Conservation (phyloP, 2,329 filamentous ascomycete genomes). For the Trichoderma guizhouense region DNA sequence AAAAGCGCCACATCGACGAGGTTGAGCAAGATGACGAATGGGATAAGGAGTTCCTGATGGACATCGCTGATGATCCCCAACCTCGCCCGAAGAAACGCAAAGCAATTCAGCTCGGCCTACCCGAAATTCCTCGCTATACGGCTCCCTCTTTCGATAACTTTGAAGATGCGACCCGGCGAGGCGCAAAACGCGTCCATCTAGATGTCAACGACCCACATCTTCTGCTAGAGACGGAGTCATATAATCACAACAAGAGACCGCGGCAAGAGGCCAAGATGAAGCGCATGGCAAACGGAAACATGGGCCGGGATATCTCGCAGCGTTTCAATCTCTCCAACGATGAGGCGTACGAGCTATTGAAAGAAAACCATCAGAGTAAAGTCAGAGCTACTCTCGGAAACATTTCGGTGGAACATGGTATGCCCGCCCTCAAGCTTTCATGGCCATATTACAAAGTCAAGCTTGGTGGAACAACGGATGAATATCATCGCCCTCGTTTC, state of each 20-base stretch:
- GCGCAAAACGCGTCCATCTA: slow-evolving; percentile 75
- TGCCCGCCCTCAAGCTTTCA: slow-evolving; percentile 85
- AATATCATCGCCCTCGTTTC: slow-evolving; percentile 80
- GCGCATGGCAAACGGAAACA: slow-evolving; percentile 64
- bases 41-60: slow-evolving; percentile 57
- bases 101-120: slow-evolving; percentile 56
- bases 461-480: slow-evolving; percentile 68
- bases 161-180: slow-evolving; percentile 65
- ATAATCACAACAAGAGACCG: slow-evolving; percentile 59
- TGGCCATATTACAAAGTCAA: slow-evolving; percentile 96
- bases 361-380: slow-evolving; percentile 96
- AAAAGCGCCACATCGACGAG: slow-evolving; percentile 32
- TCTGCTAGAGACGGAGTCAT: slow-evolving; percentile 73
- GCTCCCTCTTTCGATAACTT: slow-evolving; percentile 79
- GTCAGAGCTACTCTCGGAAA: slow-evolving; percentile 89
- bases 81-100: slow-evolving; percentile 66
- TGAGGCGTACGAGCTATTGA: slow-evolving; percentile 89
- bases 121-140: slow-evolving; percentile 55
- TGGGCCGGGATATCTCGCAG: slow-evolving; percentile 69
- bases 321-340: slow-evolving; percentile 97
- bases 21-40: slow-evolving; percentile 57
- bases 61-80: slow-evolving; percentile 43
- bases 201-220: slow-evolving; percentile 87
- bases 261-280: slow-evolving; percentile 56
- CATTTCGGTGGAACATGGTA: slow-evolving; percentile 87